phyloP scores from a whole-genome alignment of 2,329 filamentous ascomycete species.

The Proliferodiscus dingleyae region DNA sequence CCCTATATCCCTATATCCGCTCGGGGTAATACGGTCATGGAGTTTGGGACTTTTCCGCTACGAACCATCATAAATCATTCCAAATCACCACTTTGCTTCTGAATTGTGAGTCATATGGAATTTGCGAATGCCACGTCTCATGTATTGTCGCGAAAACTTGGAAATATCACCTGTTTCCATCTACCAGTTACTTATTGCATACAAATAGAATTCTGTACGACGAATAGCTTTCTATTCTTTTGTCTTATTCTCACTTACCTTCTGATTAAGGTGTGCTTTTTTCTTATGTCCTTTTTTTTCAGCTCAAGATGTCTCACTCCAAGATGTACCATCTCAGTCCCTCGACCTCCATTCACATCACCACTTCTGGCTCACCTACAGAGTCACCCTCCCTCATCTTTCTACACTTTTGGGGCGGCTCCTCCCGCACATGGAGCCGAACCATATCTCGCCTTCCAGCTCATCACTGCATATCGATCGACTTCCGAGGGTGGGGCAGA shows the following conservation, averaged over 20 bases:
- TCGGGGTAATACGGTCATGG: neutral
- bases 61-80: neutral
- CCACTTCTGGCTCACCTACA: neutral
- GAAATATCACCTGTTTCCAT: too few relatives aligned
- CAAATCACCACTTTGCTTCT: neutral
- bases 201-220: too few relatives aligned
- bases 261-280: too few relatives aligned
- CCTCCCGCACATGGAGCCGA: constrained; percentile 29
- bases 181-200: too few relatives aligned
- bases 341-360: constrained; percentile 6
- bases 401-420: constrained; percentile 38
- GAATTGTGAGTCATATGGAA: too few relatives aligned
- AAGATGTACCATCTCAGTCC: neutral
- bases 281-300: too few relatives aligned
- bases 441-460: constrained; percentile 15
- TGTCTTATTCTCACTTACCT: too few relatives aligned
- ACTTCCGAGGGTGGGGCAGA: constrained; percentile 35
- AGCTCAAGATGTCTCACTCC: neutral
- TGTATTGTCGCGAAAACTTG: too few relatives aligned
- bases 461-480: constrained; percentile 26
- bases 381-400: constrained; percentile 25
- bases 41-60: neutral
- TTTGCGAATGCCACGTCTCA: too few relatives aligned
- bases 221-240: too few relatives aligned
- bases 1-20: neutral